Evolutionary conservation across 2,329 filamentous ascomycete genomes (phyloP), one percentile per base, ranked within the genome.

Genomic region (Sordariomycetes sp.): DNA sequence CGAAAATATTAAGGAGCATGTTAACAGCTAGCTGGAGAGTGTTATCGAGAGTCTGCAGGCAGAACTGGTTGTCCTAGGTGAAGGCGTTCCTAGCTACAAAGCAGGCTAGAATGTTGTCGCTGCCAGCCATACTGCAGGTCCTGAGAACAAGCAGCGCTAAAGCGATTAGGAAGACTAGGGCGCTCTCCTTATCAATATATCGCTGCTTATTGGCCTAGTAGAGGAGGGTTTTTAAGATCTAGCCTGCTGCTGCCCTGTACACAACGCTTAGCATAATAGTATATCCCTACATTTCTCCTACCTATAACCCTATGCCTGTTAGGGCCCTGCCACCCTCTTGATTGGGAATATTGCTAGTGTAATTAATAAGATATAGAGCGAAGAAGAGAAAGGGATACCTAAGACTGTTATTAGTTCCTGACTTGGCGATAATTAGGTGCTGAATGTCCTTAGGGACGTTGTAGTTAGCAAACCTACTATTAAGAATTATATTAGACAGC

Each of bases 11-110:
- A 59, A 97, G 85, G 1, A 97, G 78, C 90, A 96, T 96, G 69
- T 97, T 91, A 53, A 97, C 88, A 0, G 91, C 96, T 0, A 91
- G 91, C 68, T 97, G 91, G n/a, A 97, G 79, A 1, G 89, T 92
- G 66, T 97, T 93, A 64, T 96, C 92, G 64, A 87, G 76, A 0
- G 92, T 97, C 70, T 95, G 89, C 1, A 93, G 76, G 0, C 92
- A 87, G 71, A 96, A 97, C 90, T 90, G 95, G 71, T 96, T 90
- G 68, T 96, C 91, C 85, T 90, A 93, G 0, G 90, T 96, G 64
- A 97, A 96, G 1, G 82, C 83, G 66, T 96, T 96, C 1, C 92
- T 92, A 2, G 92, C 92, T 64, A 96, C 86, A 68, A 97, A 97
- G 72, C 90, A 96, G 1, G 92, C 91, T 7, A 97, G 78, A 1